These are phyloP conservation scores for Diphasiastrum complanatum DNA, from an alignment of 83 land plant genomes.

Conservation along the genomic window DNA sequence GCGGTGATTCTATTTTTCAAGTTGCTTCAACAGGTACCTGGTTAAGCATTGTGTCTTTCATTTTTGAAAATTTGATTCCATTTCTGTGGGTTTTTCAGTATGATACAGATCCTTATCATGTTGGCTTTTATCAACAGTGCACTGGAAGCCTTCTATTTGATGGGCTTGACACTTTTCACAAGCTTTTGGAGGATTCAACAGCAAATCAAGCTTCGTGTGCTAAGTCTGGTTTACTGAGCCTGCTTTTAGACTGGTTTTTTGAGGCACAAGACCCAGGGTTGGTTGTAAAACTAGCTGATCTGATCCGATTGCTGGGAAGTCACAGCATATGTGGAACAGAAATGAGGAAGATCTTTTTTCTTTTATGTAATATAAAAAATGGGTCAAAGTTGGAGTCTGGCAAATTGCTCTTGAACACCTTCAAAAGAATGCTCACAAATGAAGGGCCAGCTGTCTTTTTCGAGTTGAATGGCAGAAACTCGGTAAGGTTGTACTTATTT, in stretches of 20 bases:
- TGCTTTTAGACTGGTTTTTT: conserved; percentile 92
- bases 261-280: conserved; percentile 41
- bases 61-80: not conserved
- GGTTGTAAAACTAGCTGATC: conserved; percentile 52
- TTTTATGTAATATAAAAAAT: conserved; percentile 57
- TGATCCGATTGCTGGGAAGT: conserved; percentile 77
- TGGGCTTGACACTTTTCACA: conserved; percentile 62
- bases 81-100: conserved; percentile 3
- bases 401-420: conserved; percentile 51
- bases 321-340: conserved; percentile 95
- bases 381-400: conserved; percentile 43
- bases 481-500: conserved; percentile 48
- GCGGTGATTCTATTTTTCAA: conserved; percentile 64
- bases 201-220: conserved; percentile 79
- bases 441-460: conserved; percentile 91
- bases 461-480: conserved; percentile 73
- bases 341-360: conserved; percentile 83
- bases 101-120: conserved; percentile 6
- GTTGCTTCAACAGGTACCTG: conserved; percentile 63
- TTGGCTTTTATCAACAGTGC: conserved; percentile 57
- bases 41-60: not conserved
- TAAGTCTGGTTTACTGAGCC: conserved; percentile 73
- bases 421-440: conserved; percentile 76
- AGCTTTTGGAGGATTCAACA: conserved; percentile 70
- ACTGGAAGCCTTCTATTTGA: conserved; percentile 42